Conservation (phyloP, 2,329 filamentous ascomycete species). For the Trichocomaceae sp. region DNA sequence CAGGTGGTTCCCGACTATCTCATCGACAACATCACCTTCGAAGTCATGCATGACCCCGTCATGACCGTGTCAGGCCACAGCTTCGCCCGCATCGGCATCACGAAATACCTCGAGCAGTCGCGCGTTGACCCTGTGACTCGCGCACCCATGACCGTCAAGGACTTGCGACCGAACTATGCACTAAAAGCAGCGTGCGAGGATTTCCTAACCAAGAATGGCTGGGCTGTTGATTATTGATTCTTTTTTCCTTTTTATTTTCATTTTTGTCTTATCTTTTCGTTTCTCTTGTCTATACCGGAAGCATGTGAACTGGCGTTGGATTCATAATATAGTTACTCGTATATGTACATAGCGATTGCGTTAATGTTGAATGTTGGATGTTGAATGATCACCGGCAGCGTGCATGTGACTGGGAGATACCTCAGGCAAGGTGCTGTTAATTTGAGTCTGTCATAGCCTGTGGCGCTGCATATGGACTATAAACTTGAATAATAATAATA, state of each 20-base stretch:
- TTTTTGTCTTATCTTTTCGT: background rate
- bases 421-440: too few relatives aligned
- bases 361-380: background rate
- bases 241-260: background rate
- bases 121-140: conserved; percentile 77
- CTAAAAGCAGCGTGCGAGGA: conserved; percentile 77
- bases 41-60: conserved; percentile 48
- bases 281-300: background rate
- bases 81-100: conserved; percentile 78
- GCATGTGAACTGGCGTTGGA: conserved; percentile 7
- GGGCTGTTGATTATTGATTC: conserved; percentile 81
- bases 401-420: background rate
- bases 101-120: conserved; percentile 73
- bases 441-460: too few relatives aligned
- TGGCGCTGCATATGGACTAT: too few relatives aligned
- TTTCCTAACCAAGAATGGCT: conserved; percentile 79
- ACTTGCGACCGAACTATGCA: conserved; percentile 74
- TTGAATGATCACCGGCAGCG: background rate
- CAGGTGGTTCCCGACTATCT: conserved; percentile 45
- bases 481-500: too few relatives aligned
- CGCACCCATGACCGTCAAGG: conserved; percentile 59
- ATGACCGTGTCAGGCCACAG: conserved; percentile 71
- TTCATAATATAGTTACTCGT: too few relatives aligned
- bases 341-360: background rate
- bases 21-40: conserved; percentile 45